Percentiles rank a stretch among this genome's conserved stretches.
These are phyloP conservation scores for Teratosphaeria nubilosa DNA, from an alignment of 2,329 filamentous ascomycete species.

Conservation along the genomic window DNA sequence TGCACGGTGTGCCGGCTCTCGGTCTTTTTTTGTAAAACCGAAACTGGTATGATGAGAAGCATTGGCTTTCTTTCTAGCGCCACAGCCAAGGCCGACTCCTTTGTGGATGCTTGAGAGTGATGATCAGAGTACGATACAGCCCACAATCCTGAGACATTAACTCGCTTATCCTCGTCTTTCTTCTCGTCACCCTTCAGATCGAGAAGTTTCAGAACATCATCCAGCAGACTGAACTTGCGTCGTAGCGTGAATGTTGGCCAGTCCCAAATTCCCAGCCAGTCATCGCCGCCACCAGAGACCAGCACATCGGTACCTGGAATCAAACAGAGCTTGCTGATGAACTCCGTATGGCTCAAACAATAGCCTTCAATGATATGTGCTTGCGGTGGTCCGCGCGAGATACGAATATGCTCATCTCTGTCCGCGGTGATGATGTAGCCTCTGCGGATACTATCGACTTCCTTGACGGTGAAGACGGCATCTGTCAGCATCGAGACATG, in stretches of 20 bases:
- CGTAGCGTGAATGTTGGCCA: conserved; percentile 54
- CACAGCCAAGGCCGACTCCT: conserved; percentile 23
- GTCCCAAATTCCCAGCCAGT: conserved; percentile 69
- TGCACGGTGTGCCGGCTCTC: not conserved
- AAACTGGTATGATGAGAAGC: conserved; percentile 42
- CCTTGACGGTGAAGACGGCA: conserved; percentile 46
- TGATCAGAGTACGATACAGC: conserved; percentile 44
- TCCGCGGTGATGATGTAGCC: conserved; percentile 58
- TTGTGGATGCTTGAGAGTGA: conserved; percentile 6
- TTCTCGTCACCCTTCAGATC: not conserved
- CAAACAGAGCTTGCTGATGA: conserved; percentile 67
- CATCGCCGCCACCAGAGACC: conserved; percentile 79
- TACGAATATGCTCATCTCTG: conserved; percentile 74
- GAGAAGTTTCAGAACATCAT: not conserved
- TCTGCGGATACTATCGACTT: conserved; percentile 36
- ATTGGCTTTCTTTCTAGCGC: conserved; percentile 43
- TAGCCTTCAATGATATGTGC: conserved; percentile 80
- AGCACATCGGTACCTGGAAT: conserved; percentile 51
- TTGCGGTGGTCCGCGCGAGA: conserved; percentile 73
- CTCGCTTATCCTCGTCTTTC: not conserved
- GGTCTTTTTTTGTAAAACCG: not conserved
- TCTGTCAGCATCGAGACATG: conserved; percentile 94
- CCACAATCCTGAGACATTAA: conserved; percentile 12
- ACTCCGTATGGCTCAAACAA: conserved; percentile 79
- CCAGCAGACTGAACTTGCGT: conserved; percentile 42